Percentiles rank a stretch among this genome's conserved stretches.
phyloP scores from a whole-genome alignment of 1,139 yeast species.

The Sugiyamaella neomexicana region DNA sequence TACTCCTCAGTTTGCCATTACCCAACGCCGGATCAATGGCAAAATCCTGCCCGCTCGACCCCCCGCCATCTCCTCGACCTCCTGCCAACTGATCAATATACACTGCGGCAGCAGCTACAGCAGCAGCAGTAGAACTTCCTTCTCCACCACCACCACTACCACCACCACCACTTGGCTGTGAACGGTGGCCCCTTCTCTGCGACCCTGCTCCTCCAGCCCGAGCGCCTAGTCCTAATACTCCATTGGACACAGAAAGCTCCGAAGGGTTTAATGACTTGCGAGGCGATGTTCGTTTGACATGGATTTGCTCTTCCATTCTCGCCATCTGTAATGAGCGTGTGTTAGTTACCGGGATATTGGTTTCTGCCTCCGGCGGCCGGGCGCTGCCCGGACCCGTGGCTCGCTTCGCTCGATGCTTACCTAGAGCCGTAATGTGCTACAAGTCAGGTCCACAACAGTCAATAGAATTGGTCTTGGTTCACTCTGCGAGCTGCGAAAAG shows the following conservation, averaged over 20 bases:
- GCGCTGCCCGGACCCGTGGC: too few species aligned
- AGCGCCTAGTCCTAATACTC: constrained; percentile 1
- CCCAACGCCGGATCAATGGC: constrained; percentile 26
- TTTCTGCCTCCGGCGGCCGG: constrained; percentile 1
- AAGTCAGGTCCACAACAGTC: too few species aligned
- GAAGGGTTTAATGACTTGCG: constrained; percentile 15
- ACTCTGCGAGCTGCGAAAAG: background rate
- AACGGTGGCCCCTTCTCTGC: background rate
- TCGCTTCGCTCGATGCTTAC: constrained; percentile 2
- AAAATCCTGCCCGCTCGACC: constrained; percentile 15
- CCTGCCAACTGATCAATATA: constrained; percentile 9
- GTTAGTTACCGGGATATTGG: background rate
- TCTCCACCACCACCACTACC: too few species aligned
- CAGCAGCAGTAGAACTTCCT: too few species aligned
- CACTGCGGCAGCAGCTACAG: constrained; percentile 9
- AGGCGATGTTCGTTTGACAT: constrained; percentile 13
- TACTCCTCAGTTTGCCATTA: constrained; percentile 7
- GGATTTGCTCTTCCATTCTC: constrained; percentile 16
- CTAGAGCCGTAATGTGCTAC: background rate
- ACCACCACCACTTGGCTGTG: background rate
- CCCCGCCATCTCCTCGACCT: constrained; percentile 1
- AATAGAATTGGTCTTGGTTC: too few species aligned
- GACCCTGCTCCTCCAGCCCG: constrained; percentile 5
- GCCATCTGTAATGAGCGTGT: constrained; percentile 1
- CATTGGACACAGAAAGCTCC: constrained; percentile 9